Conservation (phyloP, 768 basidiomycete genomes). For the Phallus indusiatus region DNA sequence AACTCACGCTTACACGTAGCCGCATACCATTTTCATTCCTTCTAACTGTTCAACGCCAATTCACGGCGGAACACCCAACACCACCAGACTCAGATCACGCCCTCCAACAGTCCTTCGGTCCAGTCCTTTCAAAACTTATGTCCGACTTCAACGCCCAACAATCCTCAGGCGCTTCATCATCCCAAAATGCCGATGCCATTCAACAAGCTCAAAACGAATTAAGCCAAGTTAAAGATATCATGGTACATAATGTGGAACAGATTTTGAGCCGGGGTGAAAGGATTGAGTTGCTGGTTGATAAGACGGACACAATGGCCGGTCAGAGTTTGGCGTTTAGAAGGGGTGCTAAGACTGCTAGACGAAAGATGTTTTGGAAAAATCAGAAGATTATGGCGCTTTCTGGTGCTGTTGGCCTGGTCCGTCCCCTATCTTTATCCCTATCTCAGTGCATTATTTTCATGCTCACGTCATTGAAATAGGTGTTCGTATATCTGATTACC, state of each 20-base stretch:
- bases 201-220: constrained; percentile 83
- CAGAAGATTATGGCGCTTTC: constrained; percentile 58
- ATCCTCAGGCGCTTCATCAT: constrained; percentile 42
- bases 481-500: constrained; percentile 71
- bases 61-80: constrained; percentile 39
- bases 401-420: constrained; percentile 60
- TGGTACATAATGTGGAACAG: constrained; percentile 98
- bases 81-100: constrained; percentile 37
- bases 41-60: constrained; percentile 72
- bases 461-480: constrained; percentile 26
- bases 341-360: constrained; percentile 72
- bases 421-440: constrained; percentile 20
- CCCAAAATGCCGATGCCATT: constrained; percentile 55
- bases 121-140: constrained; percentile 65
- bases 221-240: constrained; percentile 88
- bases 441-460: not conserved
- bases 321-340: constrained; percentile 91
- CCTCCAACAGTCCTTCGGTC: constrained; percentile 63
- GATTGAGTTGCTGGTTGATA: constrained; percentile 92
- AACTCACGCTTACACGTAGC: constrained; percentile 27
- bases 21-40: constrained; percentile 94
- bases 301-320: constrained; percentile 91
- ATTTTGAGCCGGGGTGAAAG: constrained; percentile 91
- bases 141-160: constrained; percentile 69
- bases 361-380: constrained; percentile 89